Conservation (phyloP, 169 alveolate species). For the Theileria parva region DNA sequence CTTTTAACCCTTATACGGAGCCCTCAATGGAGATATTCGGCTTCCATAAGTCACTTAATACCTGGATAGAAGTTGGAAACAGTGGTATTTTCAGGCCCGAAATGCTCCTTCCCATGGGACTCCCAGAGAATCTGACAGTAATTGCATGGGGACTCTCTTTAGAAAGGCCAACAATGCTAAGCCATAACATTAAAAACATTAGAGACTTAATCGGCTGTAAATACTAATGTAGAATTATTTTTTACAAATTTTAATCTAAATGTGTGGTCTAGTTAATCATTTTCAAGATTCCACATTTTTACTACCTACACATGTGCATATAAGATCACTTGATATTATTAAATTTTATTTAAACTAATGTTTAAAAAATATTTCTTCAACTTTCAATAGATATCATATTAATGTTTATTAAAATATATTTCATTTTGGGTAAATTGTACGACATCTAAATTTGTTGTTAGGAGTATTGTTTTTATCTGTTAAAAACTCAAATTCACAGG, state of each 20-base stretch:
- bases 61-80: conserved; percentile 98
- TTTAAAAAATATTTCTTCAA: background rate
- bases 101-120: conserved; percentile 98
- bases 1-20: conserved; percentile 99
- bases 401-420: background rate
- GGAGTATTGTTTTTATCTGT: background rate
- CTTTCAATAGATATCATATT: background rate
- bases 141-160: conserved; percentile 99
- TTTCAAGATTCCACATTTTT: background rate
- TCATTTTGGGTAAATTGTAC: background rate
- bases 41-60: conserved; percentile 91
- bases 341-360: background rate
- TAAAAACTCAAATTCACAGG: background rate
- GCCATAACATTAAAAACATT: conserved; percentile 92
- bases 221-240: conserved; percentile 15
- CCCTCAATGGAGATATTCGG: conserved; percentile 99
- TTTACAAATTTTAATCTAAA: background rate
- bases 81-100: conserved; percentile 99
- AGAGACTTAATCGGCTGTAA: conserved; percentile 95
- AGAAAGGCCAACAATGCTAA: conserved; percentile 99
- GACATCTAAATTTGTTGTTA: background rate
- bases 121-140: conserved; percentile 95
- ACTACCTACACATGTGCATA: background rate
- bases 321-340: background rate
- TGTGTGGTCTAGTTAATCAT: background rate